phyloP scores from a whole-genome alignment of 2,329 filamentous ascomycete species.

The Trichocomaceae sp. region DNA sequence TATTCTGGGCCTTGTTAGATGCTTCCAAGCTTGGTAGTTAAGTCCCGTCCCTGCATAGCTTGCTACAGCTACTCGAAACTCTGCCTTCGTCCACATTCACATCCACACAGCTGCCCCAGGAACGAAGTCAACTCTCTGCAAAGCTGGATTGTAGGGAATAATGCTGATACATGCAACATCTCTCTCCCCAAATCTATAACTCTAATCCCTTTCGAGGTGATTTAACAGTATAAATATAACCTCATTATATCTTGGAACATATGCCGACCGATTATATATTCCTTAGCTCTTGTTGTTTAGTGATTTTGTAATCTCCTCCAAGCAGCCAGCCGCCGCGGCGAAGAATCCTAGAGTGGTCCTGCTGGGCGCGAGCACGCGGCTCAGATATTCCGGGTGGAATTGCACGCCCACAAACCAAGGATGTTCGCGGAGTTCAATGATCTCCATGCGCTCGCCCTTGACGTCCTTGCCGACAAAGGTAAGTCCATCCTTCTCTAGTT shows the following conservation, averaged over 20 bases:
- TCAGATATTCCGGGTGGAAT: conserved; percentile 39
- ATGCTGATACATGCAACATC: background rate
- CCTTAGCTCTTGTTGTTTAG: background rate
- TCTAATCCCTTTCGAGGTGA: background rate
- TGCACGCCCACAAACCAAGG: conserved; percentile 82
- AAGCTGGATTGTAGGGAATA: background rate
- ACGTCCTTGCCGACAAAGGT: conserved; percentile 75
- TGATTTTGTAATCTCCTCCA: conserved; percentile 36
- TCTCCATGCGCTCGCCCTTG: conserved; percentile 71
- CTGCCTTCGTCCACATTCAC: background rate
- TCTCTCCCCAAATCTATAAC: background rate
- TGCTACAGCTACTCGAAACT: background rate
- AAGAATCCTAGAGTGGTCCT: conserved; percentile 70
- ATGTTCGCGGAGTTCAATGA: conserved; percentile 74
- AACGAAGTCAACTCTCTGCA: background rate
- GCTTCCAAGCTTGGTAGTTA: too few relatives aligned
- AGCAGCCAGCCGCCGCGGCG: conserved; percentile 62
- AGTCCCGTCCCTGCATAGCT: background rate
- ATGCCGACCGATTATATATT: background rate
- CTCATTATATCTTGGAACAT: background rate
- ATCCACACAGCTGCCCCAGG: background rate
- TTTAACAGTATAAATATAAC: background rate
- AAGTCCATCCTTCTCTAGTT: conserved; percentile 62
- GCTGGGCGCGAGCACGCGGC: background rate
- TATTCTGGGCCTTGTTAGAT: background rate